Evolutionary conservation across 306 rosid species (phyloP).

Genomic region (Vicia villosa): DNA sequence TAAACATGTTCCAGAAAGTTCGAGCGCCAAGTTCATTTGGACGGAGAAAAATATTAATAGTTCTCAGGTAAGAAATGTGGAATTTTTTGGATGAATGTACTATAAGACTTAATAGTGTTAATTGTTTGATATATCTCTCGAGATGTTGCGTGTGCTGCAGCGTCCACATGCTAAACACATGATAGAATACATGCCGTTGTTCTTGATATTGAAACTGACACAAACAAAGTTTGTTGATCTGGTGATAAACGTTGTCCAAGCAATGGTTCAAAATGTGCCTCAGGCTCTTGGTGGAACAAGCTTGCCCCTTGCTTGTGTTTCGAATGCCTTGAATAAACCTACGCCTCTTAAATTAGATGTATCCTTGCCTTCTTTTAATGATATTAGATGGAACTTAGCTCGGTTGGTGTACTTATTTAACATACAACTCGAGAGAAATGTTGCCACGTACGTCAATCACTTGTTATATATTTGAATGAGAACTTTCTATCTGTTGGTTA

Average conservation of each 20-base stretch:
- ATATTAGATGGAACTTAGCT: constrained; percentile 73
- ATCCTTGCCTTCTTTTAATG: constrained; percentile 71
- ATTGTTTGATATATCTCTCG: constrained; percentile 26
- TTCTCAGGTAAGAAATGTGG: constrained; percentile 57
- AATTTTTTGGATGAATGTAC: constrained; percentile 27
- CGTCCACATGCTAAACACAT: constrained; percentile 44
- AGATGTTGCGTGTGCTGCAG: constrained; percentile 57
- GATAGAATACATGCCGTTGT: constrained; percentile 50
- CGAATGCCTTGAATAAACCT: constrained; percentile 80
- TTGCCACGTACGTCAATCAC: constrained; percentile 82
- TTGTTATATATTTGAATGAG: constrained; percentile 26
- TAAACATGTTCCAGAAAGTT: constrained; percentile 44
- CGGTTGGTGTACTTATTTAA: constrained; percentile 78
- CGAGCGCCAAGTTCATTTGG: constrained; percentile 33
- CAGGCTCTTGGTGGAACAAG: constrained; percentile 53
- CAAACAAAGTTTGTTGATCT: constrained; percentile 38
- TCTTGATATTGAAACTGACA: constrained; percentile 52
- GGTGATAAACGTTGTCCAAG: constrained; percentile 48
- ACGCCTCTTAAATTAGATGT: constrained; percentile 75
- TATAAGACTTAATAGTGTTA: constrained; percentile 20
- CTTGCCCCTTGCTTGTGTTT: constrained; percentile 79
- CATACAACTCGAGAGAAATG: constrained; percentile 85
- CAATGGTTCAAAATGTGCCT: constrained; percentile 46
- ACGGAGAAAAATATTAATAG: constrained; percentile 28
- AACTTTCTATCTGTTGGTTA: constrained; percentile 23